Evolutionary conservation across 1,284 basidiomycete species (phyloP), one percentile per base, ranked within the genome.

Genomic region (Papiliotrema terrestris): DNA sequence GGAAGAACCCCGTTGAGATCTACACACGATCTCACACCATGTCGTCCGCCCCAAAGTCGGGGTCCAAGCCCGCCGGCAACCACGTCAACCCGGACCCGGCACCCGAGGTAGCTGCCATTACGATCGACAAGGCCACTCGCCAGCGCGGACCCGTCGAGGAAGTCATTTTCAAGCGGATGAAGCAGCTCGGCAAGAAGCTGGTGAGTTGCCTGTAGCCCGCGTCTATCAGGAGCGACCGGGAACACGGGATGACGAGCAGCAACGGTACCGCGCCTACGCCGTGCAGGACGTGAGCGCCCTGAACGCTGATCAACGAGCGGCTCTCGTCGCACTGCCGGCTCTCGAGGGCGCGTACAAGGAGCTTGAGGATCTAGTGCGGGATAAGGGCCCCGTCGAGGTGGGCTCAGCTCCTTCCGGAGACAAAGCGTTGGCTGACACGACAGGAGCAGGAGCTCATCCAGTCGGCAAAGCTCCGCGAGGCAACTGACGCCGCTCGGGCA

Each of bases 221-320:
- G 17, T 26, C 17, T 15, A 17, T 39, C 4, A 3, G 26, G 39
- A 41, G 15, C 37, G 13, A 6, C 15, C 19, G 41, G 23, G 19
- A 20, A 38, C 22, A 17, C n/a, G n/a, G 6, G 20, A 13, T 56
- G 25, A 52, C 29, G 29, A 35, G 36, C 66, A 92, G 90, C 80
- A 80, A 61, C 84, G 90, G 57, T 83, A 89, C 78, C 80, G 84
- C 49, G 75, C 78, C 14, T 91, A 92, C 72, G 82, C 84, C 32
- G 69, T 81, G 11, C 85, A 82, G 29, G 82, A 84, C n/a, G 71
- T 79, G 1, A 83, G 84, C 45, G 85, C 86, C 62, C 81, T 93
- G 51, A 89, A 93, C 63, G 87, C 89, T 25, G 91, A 93, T 74
- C 91, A 93, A 76, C 86, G 81, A 62, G 82, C 84, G 32, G 81